phyloP scores from a whole-genome alignment of 2,329 filamentous ascomycete genomes.

The Gliomastix tumulicola region DNA sequence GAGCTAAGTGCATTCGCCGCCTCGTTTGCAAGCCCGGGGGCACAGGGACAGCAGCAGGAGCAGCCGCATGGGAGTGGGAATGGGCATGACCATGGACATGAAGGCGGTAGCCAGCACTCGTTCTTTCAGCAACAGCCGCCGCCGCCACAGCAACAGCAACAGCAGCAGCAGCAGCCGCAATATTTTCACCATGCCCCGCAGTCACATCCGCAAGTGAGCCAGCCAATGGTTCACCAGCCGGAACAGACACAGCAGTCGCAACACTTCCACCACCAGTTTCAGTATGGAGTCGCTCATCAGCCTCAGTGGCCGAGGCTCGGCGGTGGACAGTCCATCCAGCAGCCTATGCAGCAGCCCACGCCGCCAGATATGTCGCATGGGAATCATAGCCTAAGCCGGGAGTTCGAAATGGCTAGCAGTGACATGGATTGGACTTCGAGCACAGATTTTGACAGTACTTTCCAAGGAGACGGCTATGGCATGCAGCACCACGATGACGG shows the following conservation, averaged over 20 bases:
- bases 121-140: background rate
- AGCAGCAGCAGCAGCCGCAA: slow-evolving; percentile 3
- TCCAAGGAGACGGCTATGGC: slow-evolving; percentile 1
- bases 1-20: slow-evolving; percentile 5
- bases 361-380: background rate
- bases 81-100: too few species aligned
- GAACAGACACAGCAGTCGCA: background rate
- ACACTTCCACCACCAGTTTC: slow-evolving; percentile 1
- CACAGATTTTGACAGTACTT: slow-evolving; percentile 9
- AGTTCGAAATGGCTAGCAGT: background rate
- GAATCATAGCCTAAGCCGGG: background rate
- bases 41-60: slow-evolving; percentile 4
- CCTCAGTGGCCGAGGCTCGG: slow-evolving; percentile 3
- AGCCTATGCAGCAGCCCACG: background rate
- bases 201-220: background rate
- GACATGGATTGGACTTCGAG: slow-evolving; percentile 30
- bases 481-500: background rate
- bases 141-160: slow-evolving; percentile 1
- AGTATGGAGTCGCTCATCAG: slow-evolving; percentile 2
- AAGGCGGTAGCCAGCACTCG: background rate
- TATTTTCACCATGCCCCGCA: background rate
- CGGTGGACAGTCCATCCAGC: too few species aligned
- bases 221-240: background rate
- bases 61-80: too few species aligned
- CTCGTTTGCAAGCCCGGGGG: background rate